Evolutionary conservation across 371 early-diverging fungal species (phyloP), one percentile per base, ranked within the genome.

Genomic region (Mortierella sp.): DNA sequence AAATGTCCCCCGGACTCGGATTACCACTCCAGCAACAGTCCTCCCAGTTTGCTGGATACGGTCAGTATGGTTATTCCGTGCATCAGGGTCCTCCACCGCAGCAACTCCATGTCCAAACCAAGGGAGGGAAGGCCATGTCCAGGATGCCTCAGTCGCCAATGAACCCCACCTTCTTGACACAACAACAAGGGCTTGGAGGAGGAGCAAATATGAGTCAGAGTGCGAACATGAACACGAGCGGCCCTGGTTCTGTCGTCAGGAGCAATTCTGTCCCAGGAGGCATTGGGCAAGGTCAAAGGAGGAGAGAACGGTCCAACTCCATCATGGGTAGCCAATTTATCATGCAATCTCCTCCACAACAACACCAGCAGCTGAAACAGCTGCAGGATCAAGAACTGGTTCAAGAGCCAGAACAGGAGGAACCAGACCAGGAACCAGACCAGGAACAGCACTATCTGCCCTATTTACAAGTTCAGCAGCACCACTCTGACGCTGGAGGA

Each of bases 131-230:
- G 31, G 21, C n/a, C 23, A 51, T 47, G 28, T 24, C 60, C 8
- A 55, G 53, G 45, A 57, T 19, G 16, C 54, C 45, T 13, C 70
- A 69, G 18, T 24, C 50, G 16, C 51, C 58, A 58, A 34, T 30
- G 39, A 50, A 24, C n/a, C 31, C 24, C 18, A 39, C 19, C 24
- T 51, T 42, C 53, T 52, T 58, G 45, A 16, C 45, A 27, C 61
- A 60, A 8, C 60, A 60, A 9, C 60, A 58, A 27, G 70, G 70
- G n/a, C 49, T 58, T 9, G n/a, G n/a, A n/a, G 54, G 58, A 1
- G 67, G 60, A 10, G 51, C 34, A 49, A 59, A 58, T 18, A 59
- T 48, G 41, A 38, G 54, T 9, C 39, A 34, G 24, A 34, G 43
- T 3, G 23, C 45, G 53, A 52, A 31, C n/a, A 61, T 43, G 38